Evolutionary conservation across 495 filamentous ascomycete species (phyloP).

Genomic region (Hyphodiscus hymeniophilus): DNA sequence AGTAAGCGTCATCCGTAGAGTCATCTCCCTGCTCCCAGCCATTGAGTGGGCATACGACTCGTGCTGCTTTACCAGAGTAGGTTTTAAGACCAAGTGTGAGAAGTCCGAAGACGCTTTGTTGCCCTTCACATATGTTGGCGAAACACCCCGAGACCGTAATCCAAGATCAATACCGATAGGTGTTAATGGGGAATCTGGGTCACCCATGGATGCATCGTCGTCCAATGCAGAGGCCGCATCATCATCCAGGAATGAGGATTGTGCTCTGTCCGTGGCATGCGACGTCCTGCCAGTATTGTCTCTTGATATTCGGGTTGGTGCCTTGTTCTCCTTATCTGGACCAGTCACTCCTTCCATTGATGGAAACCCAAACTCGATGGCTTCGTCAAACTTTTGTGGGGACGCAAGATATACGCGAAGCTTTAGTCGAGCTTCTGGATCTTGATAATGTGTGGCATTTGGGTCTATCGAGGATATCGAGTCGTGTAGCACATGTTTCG

Average conservation of each 20-base stretch:
- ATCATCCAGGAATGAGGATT: constrained; percentile 41
- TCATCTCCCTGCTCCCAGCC: constrained; percentile 76
- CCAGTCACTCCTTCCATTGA: constrained; percentile 38
- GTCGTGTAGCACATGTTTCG: constrained; percentile 29
- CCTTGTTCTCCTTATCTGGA: constrained; percentile 25
- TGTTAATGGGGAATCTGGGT: constrained; percentile 47
- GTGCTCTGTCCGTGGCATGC: constrained; percentile 23
- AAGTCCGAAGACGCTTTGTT: constrained; percentile 20
- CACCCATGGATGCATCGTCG: constrained; percentile 40
- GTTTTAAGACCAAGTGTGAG: constrained; percentile 16
- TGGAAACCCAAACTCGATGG: constrained; percentile 87
- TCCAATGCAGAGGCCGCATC: constrained; percentile 37
- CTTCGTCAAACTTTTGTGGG: constrained; percentile 92
- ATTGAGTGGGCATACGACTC: constrained; percentile 45
- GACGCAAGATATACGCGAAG: constrained; percentile 84
- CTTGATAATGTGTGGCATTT: constrained; percentile 74
- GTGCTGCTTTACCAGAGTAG: constrained; percentile 20
- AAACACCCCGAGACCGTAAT: constrained; percentile 9
- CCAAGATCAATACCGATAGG: constrained; percentile 24
- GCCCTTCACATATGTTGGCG: constrained; percentile 2
- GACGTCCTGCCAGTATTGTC: constrained; percentile 19
- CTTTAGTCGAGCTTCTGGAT: constrained; percentile 82
- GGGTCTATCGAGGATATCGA: constrained; percentile 55
- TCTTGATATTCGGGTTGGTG: constrained; percentile 14
- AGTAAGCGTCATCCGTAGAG: constrained; percentile 87